A percentile compares a stretch with the other conserved stretches of the same genome.
Evolutionary conservation across 768 basidiomycete genomes (phyloP).

Genomic region (Pleurotus ostreatus): DNA sequence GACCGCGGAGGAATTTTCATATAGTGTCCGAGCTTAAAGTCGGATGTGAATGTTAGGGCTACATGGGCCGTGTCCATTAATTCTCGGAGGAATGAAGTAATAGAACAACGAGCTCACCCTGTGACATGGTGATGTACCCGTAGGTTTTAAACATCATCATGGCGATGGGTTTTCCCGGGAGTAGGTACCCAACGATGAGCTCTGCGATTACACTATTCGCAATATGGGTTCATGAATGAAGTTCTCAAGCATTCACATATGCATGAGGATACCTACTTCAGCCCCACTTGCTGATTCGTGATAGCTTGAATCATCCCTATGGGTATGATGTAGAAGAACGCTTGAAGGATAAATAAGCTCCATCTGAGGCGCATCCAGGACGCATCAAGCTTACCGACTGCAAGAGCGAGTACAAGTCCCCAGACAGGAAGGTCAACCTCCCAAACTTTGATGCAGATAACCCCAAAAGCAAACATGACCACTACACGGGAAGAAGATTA

Average conservation of each 20-base stretch:
- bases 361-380: background rate
- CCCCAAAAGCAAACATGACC: slow-evolving; percentile 63
- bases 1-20: slow-evolving; percentile 72
- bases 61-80: slow-evolving; percentile 2
- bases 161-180: slow-evolving; percentile 75
- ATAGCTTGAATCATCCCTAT: slow-evolving; percentile 78
- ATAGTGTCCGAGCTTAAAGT: slow-evolving; percentile 79
- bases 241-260: no score
- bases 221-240: no score
- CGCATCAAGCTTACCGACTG: slow-evolving; percentile 40
- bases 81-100: background rate
- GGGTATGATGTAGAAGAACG: slow-evolving; percentile 71
- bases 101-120: slow-evolving; percentile 24
- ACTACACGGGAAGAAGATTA: slow-evolving; percentile 24
- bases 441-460: slow-evolving; percentile 70
- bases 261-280: slow-evolving; percentile 35
- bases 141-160: slow-evolving; percentile 88
- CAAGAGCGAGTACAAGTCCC: slow-evolving; percentile 61
- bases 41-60: slow-evolving; percentile 65
- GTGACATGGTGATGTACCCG: slow-evolving; percentile 68
- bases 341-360: slow-evolving; percentile 8
- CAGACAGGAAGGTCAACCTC: slow-evolving; percentile 38
- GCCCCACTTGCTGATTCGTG: slow-evolving; percentile 35
- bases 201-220: slow-evolving; percentile 65
- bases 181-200: slow-evolving; percentile 73